phyloP scores from a whole-genome alignment of 306 rosid species.

The Ammopiptanthus mongolicus region DNA sequence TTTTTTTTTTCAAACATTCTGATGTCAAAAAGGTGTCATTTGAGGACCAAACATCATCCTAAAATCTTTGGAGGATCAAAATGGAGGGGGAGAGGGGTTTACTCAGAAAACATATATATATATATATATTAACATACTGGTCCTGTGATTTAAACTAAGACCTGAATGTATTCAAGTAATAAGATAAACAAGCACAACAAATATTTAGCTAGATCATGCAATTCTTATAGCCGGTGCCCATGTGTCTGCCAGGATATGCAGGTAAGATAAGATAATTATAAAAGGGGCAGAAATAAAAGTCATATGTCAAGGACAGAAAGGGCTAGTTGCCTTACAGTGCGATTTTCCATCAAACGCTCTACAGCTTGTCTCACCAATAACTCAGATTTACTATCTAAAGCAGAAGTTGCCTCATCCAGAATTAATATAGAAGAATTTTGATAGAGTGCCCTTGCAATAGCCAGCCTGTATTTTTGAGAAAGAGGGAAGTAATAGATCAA shows the following conservation, averaged over 20 bases:
- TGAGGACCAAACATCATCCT: background rate
- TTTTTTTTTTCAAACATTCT: background rate
- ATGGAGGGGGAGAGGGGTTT: background rate
- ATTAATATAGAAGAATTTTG: conserved; percentile 71
- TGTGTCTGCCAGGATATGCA: background rate
- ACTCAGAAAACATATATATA: background rate
- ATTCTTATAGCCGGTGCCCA: background rate
- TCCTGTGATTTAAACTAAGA: background rate
- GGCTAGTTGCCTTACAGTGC: conserved; percentile 46
- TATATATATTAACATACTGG: background rate
- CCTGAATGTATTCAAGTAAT: background rate
- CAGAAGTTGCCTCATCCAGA: conserved; percentile 91
- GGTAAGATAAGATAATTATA: background rate
- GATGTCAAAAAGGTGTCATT: background rate
- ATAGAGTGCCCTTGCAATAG: conserved; percentile 85
- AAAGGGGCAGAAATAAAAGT: background rate
- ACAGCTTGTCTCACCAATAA: conserved; percentile 70
- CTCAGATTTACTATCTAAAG: conserved; percentile 83
- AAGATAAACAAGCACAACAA: background rate
- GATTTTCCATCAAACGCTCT: conserved; percentile 71
- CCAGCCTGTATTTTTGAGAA: conserved; percentile 50
- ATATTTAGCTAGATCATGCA: background rate
- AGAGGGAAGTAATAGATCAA: background rate
- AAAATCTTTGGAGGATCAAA: background rate
- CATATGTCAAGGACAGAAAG: background rate